These are phyloP conservation scores for Akanthomyces uredinophilus DNA, from an alignment of 2,329 filamentous ascomycete genomes.

Conservation along the genomic window DNA sequence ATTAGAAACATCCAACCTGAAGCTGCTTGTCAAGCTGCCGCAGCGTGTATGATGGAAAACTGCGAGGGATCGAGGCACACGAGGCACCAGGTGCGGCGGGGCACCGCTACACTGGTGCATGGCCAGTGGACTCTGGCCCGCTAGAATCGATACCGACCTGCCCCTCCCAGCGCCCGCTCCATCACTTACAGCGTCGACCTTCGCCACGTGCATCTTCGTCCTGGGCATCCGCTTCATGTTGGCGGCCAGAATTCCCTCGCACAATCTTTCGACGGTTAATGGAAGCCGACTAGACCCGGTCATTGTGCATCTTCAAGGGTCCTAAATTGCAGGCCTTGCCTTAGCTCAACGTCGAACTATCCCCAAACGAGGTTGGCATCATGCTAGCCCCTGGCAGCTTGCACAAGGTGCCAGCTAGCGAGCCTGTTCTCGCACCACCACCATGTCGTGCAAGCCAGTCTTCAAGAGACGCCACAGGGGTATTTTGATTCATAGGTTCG, in stretches of 20 bases:
- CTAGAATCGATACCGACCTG: constrained; percentile 5
- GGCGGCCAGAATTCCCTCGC: background rate
- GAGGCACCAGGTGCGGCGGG: background rate
- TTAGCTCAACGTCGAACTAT: background rate
- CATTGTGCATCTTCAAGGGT: background rate
- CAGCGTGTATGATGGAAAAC: background rate
- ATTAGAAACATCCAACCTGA: background rate
- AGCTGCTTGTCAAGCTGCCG: background rate
- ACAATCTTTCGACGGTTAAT: background rate
- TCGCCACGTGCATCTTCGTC: constrained; percentile 1
- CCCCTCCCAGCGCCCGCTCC: background rate
- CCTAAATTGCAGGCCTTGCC: background rate
- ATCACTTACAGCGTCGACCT: constrained; percentile 7
- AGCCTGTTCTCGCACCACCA: background rate
- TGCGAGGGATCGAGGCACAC: too few relatives aligned
- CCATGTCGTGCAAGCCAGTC: too few relatives aligned
- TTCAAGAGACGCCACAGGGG: background rate
- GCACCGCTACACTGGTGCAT: background rate
- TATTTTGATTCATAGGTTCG: background rate
- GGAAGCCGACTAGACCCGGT: background rate
- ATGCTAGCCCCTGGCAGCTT: constrained; percentile 4
- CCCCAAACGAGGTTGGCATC: constrained; percentile 3
- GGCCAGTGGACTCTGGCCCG: constrained; percentile 1
- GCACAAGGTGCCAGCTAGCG: background rate
- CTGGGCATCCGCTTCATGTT: background rate